A percentile compares a stretch with the other conserved stretches of the same genome.
Conservation (phyloP, 441 rosid species). For the Adansonia gregorii region DNA sequence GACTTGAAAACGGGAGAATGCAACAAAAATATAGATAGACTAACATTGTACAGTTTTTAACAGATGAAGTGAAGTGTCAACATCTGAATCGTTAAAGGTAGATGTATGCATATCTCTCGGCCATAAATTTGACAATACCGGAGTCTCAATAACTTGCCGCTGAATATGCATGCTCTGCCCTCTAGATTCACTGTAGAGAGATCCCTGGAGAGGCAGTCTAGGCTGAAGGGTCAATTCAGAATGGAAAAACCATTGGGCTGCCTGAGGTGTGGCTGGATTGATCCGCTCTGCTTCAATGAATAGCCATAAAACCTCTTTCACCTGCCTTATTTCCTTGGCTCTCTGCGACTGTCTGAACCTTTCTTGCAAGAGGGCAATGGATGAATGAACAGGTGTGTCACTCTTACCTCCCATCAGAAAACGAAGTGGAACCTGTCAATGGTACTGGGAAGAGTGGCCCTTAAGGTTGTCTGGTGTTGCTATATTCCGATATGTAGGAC, state of each 20-base stretch:
- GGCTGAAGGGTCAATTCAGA: constrained; percentile 35
- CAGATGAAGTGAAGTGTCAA: constrained; percentile 53
- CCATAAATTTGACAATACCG: constrained; percentile 30
- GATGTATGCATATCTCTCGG: constrained; percentile 31
- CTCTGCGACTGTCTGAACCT: constrained; percentile 48
- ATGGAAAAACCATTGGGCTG: constrained; percentile 32
- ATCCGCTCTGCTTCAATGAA: constrained; percentile 35
- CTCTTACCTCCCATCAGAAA: constrained; percentile 39
- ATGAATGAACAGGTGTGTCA: constrained; percentile 35
- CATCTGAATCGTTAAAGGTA: constrained; percentile 42
- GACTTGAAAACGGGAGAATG: constrained; percentile 31
- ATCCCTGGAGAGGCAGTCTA: constrained; percentile 27
- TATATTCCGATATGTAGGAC: constrained; percentile 28
- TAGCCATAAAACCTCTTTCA: constrained; percentile 36
- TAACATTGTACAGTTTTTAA: constrained; percentile 42
- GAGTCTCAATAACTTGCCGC: constrained; percentile 30
- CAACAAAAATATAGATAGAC: constrained; percentile 28
- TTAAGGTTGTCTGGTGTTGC: not conserved
- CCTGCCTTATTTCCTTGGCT: constrained; percentile 48
- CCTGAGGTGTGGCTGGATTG: constrained; percentile 22
- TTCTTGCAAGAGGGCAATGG: constrained; percentile 48
- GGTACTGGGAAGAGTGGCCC: constrained; percentile 12
- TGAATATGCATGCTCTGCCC: constrained; percentile 28
- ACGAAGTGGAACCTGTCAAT: not conserved
- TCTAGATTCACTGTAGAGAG: constrained; percentile 23